Evolutionary conservation across 371 early-diverging fungal genomes (phyloP), one percentile per base, ranked within the genome.

Genomic region (Mucor sp.): DNA sequence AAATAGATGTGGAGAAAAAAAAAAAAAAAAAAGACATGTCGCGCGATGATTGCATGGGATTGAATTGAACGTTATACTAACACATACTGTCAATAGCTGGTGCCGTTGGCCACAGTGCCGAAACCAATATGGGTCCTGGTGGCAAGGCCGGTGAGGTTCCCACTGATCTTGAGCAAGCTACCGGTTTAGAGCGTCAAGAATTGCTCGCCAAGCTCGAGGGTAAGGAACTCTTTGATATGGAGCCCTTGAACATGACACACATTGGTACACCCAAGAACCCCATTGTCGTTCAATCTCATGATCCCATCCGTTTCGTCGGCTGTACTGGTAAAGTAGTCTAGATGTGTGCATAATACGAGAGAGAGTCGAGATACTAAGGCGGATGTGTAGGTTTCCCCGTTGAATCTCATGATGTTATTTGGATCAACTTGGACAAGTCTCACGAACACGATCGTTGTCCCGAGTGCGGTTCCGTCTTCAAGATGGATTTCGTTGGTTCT

Each of bases 361-460:
- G 6, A 19, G n/a, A 30, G 30, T 30, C 11, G 58, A 2, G 33
- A 21, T 14, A 58, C 39, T 58, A 6, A 33, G 4, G 0, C 19
- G 35, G 4, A 21, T 27, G 0, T 17, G 15, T 80, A 90, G 95
- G 95, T 60, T 94, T 85, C 80, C 95, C 95, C 27, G 93, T 86
- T 64, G 96, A 96, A 79, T 86, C 91, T 58, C 97, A 97, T 77
- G 94, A 94, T 67, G 79, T 89, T 62, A 78, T 94, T 76, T 95
- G 93, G 94, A 83, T 95, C 73, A 85, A 87, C 62, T 78, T 95
- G 64, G 88, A 89, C 70, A 88, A 88, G 80, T 77, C 82, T 63
- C 91, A 92, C 74, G 91, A 90, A 62, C 82, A 93, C 69, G 95
- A 96, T 79, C 94, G 97, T 71, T 98, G 99, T 91, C 95, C 95